Evolutionary conservation across 495 filamentous ascomycete genomes (phyloP), one percentile per base, ranked within the genome.

Genomic region (Neurospora terricola): DNA sequence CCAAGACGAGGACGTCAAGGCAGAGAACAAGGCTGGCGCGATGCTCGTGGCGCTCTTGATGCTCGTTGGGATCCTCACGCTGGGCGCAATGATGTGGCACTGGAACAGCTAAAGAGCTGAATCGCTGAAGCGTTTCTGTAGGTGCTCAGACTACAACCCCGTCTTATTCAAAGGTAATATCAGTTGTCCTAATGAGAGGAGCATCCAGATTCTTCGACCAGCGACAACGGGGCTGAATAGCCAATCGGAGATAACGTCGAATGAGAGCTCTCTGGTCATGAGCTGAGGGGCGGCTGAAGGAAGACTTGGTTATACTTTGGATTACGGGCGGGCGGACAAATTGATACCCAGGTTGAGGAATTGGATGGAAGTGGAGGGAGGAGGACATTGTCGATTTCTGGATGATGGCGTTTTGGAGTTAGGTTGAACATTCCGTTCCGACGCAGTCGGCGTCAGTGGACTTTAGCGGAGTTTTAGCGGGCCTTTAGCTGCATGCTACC

Each of bases 1-100:
- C 16, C 73, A 80, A 3, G 77, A 76, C 39, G 73, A 78, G 34
- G 72, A 76, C 18, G 7, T 70, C 42, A 34, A 59, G n/a, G 21
- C 27, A 62, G 30, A 42, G 23, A 30, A 27, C 30, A 38, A 9
- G 4, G 74, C 75, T 5, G 43, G 45, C 48, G 76, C 45, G 21
- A 69, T 68, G 54, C 18, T 45, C 5, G 27, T 75, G 18, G 69
- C 38, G n/a, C 30, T 75, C n/a, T 42, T 73, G 34, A 43, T 73
- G 38, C 42, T 73, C 4, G 69, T 72, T 30, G 38, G 70, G 38
- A 38, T 38, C 12, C 34, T 37, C 9, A 38, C 18, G 34, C 0
- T 48, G 69, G n/a, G 36, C 70, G 42, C 40, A 62, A 73, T 18
- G 45, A 45, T 69, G 30, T 71, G 71, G 74, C 23, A 16, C 21